A percentile compares a stretch with the other conserved stretches of the same genome.
These are phyloP conservation scores for Camellia lanceoleosa DNA, from an alignment of 148 eudicot genomes.

Conservation along the genomic window DNA sequence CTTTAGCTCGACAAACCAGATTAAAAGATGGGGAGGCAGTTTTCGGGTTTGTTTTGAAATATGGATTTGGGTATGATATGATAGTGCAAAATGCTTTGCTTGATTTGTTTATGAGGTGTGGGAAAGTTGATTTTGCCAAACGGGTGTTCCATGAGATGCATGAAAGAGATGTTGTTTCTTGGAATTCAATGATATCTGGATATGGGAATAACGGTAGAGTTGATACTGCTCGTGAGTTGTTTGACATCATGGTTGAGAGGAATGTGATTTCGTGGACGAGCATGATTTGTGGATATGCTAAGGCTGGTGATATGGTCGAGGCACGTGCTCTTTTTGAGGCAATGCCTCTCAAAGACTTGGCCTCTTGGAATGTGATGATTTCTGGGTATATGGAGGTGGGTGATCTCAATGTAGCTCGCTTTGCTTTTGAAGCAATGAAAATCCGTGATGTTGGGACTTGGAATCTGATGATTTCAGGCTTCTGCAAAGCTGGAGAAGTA, in stretches of 20 bases:
- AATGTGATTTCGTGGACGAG: constrained; percentile 37
- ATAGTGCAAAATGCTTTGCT: constrained; percentile 25
- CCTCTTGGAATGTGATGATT: constrained; percentile 39
- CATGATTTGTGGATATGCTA: constrained; percentile 27
- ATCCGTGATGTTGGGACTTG: constrained; percentile 17
- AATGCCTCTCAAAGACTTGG: constrained; percentile 34
- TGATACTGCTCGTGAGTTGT: constrained; percentile 26
- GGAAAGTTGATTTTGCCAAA: constrained; percentile 16
- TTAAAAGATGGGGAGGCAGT: constrained; percentile 21
- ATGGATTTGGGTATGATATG: constrained; percentile 23
- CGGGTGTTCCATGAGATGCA: constrained; percentile 24
- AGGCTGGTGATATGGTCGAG: constrained; percentile 29
- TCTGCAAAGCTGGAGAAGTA: constrained; percentile 19
- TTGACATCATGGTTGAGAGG: constrained; percentile 22
- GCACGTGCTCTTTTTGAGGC: constrained; percentile 30
- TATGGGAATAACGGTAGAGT: constrained; percentile 17
- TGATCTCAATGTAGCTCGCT: constrained; percentile 19
- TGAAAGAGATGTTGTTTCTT: constrained; percentile 24
- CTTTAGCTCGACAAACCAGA: constrained; percentile 23
- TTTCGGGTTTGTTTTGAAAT: constrained; percentile 26
- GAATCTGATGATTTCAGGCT: constrained; percentile 27
- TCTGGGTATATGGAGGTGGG: constrained; percentile 24
- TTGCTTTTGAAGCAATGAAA: constrained; percentile 22
- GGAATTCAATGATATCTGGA: constrained; percentile 32
- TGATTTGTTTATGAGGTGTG: constrained; percentile 32